Base-by-base conservation (phyloP, 768 basidiomycete species). In the Pleurotus pulmonarius region DNA sequence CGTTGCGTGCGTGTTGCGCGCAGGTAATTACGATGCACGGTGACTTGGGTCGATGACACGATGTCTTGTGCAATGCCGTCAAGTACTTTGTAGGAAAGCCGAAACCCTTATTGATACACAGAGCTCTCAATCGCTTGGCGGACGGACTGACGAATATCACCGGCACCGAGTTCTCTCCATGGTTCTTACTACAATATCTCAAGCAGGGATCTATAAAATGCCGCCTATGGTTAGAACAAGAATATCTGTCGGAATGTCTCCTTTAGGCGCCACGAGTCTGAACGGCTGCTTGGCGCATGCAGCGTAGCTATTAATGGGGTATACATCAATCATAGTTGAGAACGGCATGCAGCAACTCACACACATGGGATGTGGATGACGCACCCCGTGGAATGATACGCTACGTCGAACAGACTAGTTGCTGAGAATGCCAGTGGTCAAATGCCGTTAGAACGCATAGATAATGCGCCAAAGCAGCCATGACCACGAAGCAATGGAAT, bases 401-500 rank as follows among this genome's bases (percentile, higher is more conserved):
- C 58, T 38, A 62, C 39, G 29, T 60, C 58, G 59, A 61, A 63
- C 73, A 74, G 29, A 64, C 38, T 43, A 61, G 41, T 59, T 64
- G 53, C 20, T 66, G 63, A 44, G 73, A 69, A 70, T 90, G 84
- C 69, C 85, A 81, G 69, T 86, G 80, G 58, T 81, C 66, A 64
- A 90, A 79, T 43, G 78, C 78, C 20, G 76, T 78, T 58, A 85
- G 62, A 57, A 90, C 75, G 61, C 75, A 70, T 37, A 70, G 68
- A 70, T 86, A 91, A 61, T 90, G 88, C 8, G 82, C 74, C 61
- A 87, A 69, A 37, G 86, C 88, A 8, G 88, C 90, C 22, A 85
- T 69, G 54, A 92, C 75, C 38, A 95, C 92, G 63, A 81, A 85
- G 58, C 86, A 68, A 66, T 95, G 94, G 70, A 97, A 95, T 63